Evolutionary conservation across 2,329 filamentous ascomycete species (phyloP).

Genomic region (Erysiphe pulchra): DNA sequence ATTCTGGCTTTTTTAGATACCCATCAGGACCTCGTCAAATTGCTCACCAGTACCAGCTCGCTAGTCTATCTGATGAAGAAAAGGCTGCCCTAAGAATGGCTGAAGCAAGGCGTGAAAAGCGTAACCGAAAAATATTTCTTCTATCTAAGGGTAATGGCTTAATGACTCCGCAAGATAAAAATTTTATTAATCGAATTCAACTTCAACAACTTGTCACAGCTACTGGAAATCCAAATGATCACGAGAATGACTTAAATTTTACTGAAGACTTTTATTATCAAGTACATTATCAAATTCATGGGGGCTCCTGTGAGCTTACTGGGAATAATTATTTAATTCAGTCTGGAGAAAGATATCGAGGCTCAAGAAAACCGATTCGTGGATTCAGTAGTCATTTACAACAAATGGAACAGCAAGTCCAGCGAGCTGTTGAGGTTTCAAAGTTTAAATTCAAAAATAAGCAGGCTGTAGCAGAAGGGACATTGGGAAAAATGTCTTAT

Average conservation of each 20-base stretch:
- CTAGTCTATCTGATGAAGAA: slow-evolving; percentile 60
- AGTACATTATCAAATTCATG: slow-evolving; percentile 83
- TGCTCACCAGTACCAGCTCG: slow-evolving; percentile 46
- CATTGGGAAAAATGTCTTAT: slow-evolving; percentile 92
- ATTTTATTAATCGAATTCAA: slow-evolving; percentile 95
- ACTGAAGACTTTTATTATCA: slow-evolving; percentile 97
- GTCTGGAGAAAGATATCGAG: slow-evolving; percentile 61
- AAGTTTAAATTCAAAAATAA: slow-evolving; percentile 97
- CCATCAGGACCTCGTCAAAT: slow-evolving; percentile 19
- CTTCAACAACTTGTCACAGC: slow-evolving; percentile 86
- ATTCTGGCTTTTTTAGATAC: slow-evolving; percentile 13
- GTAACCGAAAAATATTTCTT: slow-evolving; percentile 93
- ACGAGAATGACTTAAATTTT: slow-evolving; percentile 54
- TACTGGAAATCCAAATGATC: slow-evolving; percentile 63
- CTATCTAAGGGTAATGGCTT: slow-evolving; percentile 84
- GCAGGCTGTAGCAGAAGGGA: slow-evolving; percentile 86
- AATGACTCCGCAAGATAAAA: slow-evolving; percentile 98
- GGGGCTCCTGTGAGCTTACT: slow-evolving; percentile 69
- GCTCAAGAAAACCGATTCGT: slow-evolving; percentile 46
- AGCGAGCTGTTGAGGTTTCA: slow-evolving; percentile 85
- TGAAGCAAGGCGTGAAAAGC: slow-evolving; percentile 83
- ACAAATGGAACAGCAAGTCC: slow-evolving; percentile 97
- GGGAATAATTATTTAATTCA: slow-evolving; percentile 86
- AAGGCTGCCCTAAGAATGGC: slow-evolving; percentile 64
- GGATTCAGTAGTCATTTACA: slow-evolving; percentile 94